Evolutionary conservation across 2,329 filamentous ascomycete genomes (phyloP).

Genomic region (Penicillium italicum): DNA sequence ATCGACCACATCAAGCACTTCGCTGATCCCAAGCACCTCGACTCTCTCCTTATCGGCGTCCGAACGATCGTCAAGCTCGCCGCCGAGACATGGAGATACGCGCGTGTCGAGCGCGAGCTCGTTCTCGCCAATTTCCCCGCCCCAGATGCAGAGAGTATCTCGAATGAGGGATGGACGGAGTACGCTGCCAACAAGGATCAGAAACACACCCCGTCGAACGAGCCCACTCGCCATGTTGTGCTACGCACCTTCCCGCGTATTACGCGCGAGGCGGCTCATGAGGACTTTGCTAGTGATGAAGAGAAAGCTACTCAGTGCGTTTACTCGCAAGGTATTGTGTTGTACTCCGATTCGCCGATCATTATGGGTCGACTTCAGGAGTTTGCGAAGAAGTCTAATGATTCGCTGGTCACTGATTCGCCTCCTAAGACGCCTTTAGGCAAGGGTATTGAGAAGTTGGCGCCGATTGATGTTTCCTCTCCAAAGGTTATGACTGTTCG

Average conservation of each 20-base stretch:
- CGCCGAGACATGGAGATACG: conserved; percentile 57
- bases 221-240: conserved; percentile 43
- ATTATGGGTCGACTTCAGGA: conserved; percentile 42
- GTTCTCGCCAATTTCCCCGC: conserved; percentile 52
- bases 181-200: conserved; percentile 28
- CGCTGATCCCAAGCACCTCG: conserved; percentile 49
- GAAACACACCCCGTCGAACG: conserved; percentile 11
- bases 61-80: conserved; percentile 56
- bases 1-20: conserved; percentile 54
- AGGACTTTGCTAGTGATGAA: conserved; percentile 46
- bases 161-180: conserved; percentile 39
- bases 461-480: not conserved
- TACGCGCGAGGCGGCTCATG: conserved; percentile 50
- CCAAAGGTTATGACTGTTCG: conserved; percentile 12
- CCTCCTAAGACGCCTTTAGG: conserved; percentile 11
- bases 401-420: conserved; percentile 12
- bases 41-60: conserved; percentile 50
- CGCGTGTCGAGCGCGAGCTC: conserved; percentile 55
- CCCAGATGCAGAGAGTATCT: conserved; percentile 33
- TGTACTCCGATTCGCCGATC: conserved; percentile 50
- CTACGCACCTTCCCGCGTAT: conserved; percentile 53
- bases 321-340: conserved; percentile 49
- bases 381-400: conserved; percentile 32
- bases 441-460: conserved; percentile 8
- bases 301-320: conserved; percentile 44